phyloP scores from a whole-genome alignment of 768 basidiomycete species.

The Pholiota microspora region DNA sequence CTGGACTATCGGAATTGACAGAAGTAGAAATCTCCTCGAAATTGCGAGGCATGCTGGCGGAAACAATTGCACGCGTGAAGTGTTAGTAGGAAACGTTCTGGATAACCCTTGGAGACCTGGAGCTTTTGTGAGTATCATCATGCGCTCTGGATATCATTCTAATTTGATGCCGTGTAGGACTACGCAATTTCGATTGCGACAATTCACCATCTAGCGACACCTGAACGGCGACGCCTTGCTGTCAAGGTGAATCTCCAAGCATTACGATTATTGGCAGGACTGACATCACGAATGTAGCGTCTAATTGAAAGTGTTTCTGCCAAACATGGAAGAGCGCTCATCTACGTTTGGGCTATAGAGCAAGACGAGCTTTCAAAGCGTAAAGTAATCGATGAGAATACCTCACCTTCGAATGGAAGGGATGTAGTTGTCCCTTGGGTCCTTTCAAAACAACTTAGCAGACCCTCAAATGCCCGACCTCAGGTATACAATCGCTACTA shows the following conservation, averaged over 20 bases:
- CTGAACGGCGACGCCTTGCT: slow-evolving; percentile 64
- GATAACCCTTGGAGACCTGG: slow-evolving; percentile 72
- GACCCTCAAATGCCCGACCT: slow-evolving; percentile 19
- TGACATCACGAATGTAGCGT: slow-evolving; percentile 37
- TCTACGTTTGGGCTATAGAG: slow-evolving; percentile 97
- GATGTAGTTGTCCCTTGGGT: slow-evolving; percentile 96
- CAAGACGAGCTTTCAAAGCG: slow-evolving; percentile 87
- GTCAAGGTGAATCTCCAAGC: slow-evolving; percentile 57
- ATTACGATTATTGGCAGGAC: not conserved
- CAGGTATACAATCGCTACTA: slow-evolving; percentile 87
- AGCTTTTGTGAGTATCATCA: slow-evolving; percentile 58
- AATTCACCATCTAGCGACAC: slow-evolving; percentile 91
- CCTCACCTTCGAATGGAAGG: slow-evolving; percentile 39
- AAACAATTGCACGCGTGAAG: slow-evolving; percentile 50
- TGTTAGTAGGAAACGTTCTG: slow-evolving; percentile 79
- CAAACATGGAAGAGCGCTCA: slow-evolving; percentile 71
- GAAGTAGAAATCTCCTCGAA: slow-evolving; percentile 74
- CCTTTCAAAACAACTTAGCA: slow-evolving; percentile 35
- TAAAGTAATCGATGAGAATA: slow-evolving; percentile 40
- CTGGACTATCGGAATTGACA: slow-evolving; percentile 83
- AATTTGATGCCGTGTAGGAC: slow-evolving; percentile 51
- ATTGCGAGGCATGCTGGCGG: slow-evolving; percentile 69
- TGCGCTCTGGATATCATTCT: not conserved
- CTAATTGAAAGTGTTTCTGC: slow-evolving; percentile 66
- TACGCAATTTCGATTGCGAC: slow-evolving; percentile 97